phyloP scores from a whole-genome alignment of 1,284 basidiomycete genomes.

The Melanopsichium pennsylvanicum region DNA sequence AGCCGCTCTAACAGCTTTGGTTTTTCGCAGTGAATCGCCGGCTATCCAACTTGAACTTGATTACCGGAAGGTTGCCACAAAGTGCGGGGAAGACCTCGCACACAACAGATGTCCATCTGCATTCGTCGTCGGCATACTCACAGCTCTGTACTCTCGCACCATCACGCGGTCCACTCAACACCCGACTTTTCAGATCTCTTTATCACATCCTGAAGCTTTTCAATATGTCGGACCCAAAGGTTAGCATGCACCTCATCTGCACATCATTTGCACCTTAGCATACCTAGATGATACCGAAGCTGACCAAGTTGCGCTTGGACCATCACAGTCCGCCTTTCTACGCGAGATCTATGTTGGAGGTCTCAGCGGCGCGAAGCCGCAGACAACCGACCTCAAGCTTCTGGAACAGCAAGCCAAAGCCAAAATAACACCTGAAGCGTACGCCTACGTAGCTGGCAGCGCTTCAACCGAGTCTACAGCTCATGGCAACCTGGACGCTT shows the following conservation, averaged over 20 bases:
- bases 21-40: no score
- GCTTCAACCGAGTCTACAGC: constrained; percentile 51
- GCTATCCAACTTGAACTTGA: no score
- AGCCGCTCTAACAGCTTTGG: no score
- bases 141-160: no score
- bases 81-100: no score
- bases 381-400: constrained; percentile 37
- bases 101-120: no score
- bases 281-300: background rate
- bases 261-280: background rate
- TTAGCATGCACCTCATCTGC: background rate
- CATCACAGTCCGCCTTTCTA: constrained; percentile 35
- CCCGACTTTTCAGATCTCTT: no score
- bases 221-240: constrained; percentile 42
- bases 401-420: constrained; percentile 44
- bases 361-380: constrained; percentile 29
- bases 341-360: constrained; percentile 56
- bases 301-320: background rate
- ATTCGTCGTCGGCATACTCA: no score
- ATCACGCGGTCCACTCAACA: no score
- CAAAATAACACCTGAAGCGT: constrained; percentile 47
- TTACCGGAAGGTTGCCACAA: no score
- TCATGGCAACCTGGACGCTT: constrained; percentile 40
- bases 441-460: constrained; percentile 55
- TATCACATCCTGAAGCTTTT: no score